These are phyloP conservation scores for Porpolomopsis calyptriformis DNA, from an alignment of 768 basidiomycete genomes.

Conservation along the genomic window DNA sequence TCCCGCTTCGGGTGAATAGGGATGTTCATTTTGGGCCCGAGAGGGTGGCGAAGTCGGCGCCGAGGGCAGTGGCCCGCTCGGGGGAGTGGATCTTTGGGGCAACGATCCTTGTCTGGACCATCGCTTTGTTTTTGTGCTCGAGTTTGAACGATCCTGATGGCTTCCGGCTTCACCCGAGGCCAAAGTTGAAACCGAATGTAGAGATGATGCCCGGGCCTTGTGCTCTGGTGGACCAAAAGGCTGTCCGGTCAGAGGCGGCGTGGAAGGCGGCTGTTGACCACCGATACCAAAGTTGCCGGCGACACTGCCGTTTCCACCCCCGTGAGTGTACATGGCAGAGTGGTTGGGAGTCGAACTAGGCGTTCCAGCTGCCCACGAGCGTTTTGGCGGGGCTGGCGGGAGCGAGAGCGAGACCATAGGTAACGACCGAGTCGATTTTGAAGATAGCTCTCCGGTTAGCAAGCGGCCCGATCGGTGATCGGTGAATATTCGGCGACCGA, in stretches of 20 bases:
- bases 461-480: slow-evolving; percentile 18
- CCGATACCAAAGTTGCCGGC: slow-evolving; percentile 13
- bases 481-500: slow-evolving; percentile 27
- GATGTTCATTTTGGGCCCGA: slow-evolving; percentile 20
- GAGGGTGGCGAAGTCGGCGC: slow-evolving; percentile 22
- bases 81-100: slow-evolving; percentile 46
- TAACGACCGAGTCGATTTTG: slow-evolving; percentile 21
- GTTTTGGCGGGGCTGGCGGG: slow-evolving; percentile 42
- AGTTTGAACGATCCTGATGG: slow-evolving; percentile 27
- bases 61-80: slow-evolving; percentile 49
- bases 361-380: slow-evolving; percentile 24
- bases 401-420: slow-evolving; percentile 28
- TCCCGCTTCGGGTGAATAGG: slow-evolving; percentile 17
- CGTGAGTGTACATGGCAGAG: slow-evolving; percentile 13
- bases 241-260: slow-evolving; percentile 20
- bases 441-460: slow-evolving; percentile 18
- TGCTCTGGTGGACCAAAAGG: slow-evolving; percentile 31
- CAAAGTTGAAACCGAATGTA: slow-evolving; percentile 35
- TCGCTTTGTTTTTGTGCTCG: slow-evolving; percentile 30
- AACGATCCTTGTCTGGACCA: slow-evolving; percentile 45
- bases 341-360: slow-evolving; percentile 12
- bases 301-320: slow-evolving; percentile 13
- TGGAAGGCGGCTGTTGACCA: slow-evolving; percentile 7
- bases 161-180: slow-evolving; percentile 30
- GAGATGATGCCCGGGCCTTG: slow-evolving; percentile 29